Percentiles rank a stretch among this genome's conserved stretches.
phyloP scores from a whole-genome alignment of 192 early-diverging fungal genomes.

The Coemansia sp. region DNA sequence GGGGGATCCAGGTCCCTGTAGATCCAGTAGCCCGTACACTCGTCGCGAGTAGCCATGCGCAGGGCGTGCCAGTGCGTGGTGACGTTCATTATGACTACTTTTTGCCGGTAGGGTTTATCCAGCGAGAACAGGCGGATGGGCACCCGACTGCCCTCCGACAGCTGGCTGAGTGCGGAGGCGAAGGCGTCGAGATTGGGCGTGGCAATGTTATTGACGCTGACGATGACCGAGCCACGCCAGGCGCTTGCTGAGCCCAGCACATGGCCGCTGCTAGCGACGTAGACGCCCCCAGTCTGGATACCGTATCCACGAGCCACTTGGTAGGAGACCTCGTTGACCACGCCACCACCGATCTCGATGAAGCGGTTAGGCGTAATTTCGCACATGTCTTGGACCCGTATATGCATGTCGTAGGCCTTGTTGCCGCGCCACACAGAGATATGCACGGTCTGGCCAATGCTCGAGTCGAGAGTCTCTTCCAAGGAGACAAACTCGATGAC shows the following conservation, averaged over 20 bases:
- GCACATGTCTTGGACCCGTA: conserved; percentile 69
- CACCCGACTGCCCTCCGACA: conserved; percentile 76
- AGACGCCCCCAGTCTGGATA: conserved; percentile 73
- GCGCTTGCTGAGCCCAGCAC: conserved; percentile 65
- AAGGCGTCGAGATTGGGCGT: conserved; percentile 78
- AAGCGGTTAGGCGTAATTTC: conserved; percentile 79
- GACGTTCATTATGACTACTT: conserved; percentile 79
- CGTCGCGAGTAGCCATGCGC: conserved; percentile 73
- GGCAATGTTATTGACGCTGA: conserved; percentile 66
- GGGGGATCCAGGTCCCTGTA: conserved; percentile 60
- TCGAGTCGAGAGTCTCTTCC: conserved; percentile 58
- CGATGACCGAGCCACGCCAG: conserved; percentile 71
- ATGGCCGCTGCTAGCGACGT: conserved; percentile 73
- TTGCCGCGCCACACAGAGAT: conserved; percentile 64
- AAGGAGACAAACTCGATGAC: conserved; percentile 67
- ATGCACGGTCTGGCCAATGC: conserved; percentile 52
- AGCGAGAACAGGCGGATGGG: conserved; percentile 71
- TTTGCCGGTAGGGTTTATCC: conserved; percentile 75
- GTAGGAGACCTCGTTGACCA: conserved; percentile 75
- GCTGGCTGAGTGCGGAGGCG: conserved; percentile 64
- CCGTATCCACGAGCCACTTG: conserved; percentile 73
- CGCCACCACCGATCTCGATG: conserved; percentile 86
- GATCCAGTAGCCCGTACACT: conserved; percentile 77
- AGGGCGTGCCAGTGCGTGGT: conserved; percentile 87
- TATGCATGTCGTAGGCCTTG: conserved; percentile 42